Evolutionary conservation across 495 filamentous ascomycete genomes (phyloP), one percentile per base, ranked within the genome.

Genomic region (Clohesyomyces aquaticus): DNA sequence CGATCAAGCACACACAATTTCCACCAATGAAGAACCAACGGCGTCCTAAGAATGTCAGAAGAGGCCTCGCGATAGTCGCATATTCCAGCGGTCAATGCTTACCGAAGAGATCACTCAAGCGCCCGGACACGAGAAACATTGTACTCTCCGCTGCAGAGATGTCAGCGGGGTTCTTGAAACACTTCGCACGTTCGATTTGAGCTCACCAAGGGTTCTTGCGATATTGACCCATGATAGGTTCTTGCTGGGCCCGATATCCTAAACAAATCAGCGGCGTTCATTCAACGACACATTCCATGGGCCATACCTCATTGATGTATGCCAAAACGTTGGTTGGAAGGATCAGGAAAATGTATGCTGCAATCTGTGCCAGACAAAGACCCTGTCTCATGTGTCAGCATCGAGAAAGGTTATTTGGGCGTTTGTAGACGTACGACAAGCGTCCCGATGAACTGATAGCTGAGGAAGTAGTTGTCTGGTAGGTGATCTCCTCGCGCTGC

Each of bases 11-110:
- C n/a, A 71, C 21, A 23, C 46, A 32, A 16, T 67, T 57, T 3
- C 58, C 70, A 21, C 50, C 53, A 38, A 71, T 74, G 53, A 74
- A 71, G 55, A 72, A 69, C 61, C 59, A 67, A 38, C 59, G 52
- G 43, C 63, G 63, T 32, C 66, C 54, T 45, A 23, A n/a, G 2
- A 55, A 11, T 4, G 41, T 46, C 22, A 58, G 55, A 9, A 8
- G 9, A 12, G 41, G 32, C 16, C 3, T 3, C 21, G 14, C 23
- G 19, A 19, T 0, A 28, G 38, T 48, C 19, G 14, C 19, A 1
- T 19, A 25, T 4, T 14, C 22, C 19, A 11, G 2, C 3, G 22
- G 25, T 26, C 18, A 42, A 2, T 18, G 4, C 14, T 35, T 47
- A 19, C 62, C 49, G 22, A 65, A 65, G 8, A 65, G 35, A 29